These are phyloP conservation scores for Babesia divergens DNA, from an alignment of 169 alveolate species.

Conservation along the genomic window DNA sequence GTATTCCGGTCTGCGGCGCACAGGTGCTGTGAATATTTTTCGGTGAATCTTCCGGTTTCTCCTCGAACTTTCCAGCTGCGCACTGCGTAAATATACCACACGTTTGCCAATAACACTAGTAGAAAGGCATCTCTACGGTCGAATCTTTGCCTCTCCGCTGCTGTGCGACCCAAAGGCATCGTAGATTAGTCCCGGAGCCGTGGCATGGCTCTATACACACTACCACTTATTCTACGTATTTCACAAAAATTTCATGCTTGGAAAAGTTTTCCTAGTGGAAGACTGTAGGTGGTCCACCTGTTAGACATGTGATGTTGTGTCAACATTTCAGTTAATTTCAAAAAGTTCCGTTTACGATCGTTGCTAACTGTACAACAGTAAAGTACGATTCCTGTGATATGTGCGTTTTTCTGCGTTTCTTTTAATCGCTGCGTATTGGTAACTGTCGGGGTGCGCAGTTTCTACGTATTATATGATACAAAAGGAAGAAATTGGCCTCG, in stretches of 20 bases:
- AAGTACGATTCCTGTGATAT: not conserved
- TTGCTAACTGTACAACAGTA: too few species aligned
- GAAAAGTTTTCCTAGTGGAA: not conserved
- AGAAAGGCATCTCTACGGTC: not conserved
- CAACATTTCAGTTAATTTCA: too few species aligned
- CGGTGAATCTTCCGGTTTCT: conserved; percentile 8
- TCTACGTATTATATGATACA: too few species aligned
- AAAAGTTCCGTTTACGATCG: too few species aligned
- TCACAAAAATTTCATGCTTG: conserved; percentile 1
- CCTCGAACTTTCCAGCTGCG: conserved; percentile 30
- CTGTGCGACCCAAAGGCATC: not conserved
- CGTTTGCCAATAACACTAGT: not conserved
- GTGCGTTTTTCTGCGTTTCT: not conserved
- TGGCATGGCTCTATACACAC: not conserved
- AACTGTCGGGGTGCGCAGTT: too few species aligned
- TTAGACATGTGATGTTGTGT: not conserved
- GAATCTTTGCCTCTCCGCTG: not conserved
- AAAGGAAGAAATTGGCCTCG: not conserved
- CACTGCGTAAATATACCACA: not conserved
- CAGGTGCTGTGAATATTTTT: not conserved
- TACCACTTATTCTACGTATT: not conserved
- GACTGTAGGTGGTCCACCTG: not conserved
- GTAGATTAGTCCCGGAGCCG: not conserved
- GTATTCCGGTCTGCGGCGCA: conserved; percentile 5
- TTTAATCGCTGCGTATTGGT: too few species aligned